These are phyloP conservation scores for Chlorophyllum brunneum DNA, from an alignment of 768 basidiomycete species.

Conservation along the genomic window DNA sequence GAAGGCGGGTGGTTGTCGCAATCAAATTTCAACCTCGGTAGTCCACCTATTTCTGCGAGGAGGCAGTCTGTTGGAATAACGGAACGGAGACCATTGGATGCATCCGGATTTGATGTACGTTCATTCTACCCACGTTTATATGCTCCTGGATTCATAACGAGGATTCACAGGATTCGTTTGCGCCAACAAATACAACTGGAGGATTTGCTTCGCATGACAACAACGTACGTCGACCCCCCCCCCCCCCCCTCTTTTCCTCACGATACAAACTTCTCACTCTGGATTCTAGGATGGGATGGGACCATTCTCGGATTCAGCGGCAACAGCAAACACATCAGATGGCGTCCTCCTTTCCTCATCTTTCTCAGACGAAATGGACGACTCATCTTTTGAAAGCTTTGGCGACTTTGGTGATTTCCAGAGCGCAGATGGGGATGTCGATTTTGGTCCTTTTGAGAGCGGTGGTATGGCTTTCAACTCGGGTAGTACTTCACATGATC, in stretches of 20 bases:
- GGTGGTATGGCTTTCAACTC: not conserved
- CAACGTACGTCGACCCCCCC: constrained; percentile 21
- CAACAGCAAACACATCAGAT: constrained; percentile 36
- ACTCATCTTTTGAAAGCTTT: constrained; percentile 67
- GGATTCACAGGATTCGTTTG: constrained; percentile 52
- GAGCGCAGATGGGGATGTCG: constrained; percentile 28
- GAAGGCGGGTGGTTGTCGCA: constrained; percentile 80
- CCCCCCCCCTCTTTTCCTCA: not conserved
- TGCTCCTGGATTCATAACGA: not conserved
- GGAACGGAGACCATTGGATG: constrained; percentile 42
- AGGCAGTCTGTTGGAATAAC: constrained; percentile 29
- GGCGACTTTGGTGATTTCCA: constrained; percentile 85
- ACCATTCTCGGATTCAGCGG: constrained; percentile 70
- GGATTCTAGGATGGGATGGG: constrained; percentile 60
- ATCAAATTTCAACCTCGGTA: constrained; percentile 61
- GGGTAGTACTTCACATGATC: not conserved
- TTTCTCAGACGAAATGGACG: constrained; percentile 59
- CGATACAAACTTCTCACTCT: constrained; percentile 2
- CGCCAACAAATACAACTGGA: constrained; percentile 28
- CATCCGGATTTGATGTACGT: constrained; percentile 53
- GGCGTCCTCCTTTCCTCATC: constrained; percentile 50
- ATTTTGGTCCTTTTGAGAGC: constrained; percentile 10
- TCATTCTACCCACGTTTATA: constrained; percentile 10
- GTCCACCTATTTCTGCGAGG: constrained; percentile 42
- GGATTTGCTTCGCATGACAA: constrained; percentile 51